These are phyloP conservation scores for Boletus reticuloceps DNA, from an alignment of 768 basidiomycete species.

Conservation along the genomic window DNA sequence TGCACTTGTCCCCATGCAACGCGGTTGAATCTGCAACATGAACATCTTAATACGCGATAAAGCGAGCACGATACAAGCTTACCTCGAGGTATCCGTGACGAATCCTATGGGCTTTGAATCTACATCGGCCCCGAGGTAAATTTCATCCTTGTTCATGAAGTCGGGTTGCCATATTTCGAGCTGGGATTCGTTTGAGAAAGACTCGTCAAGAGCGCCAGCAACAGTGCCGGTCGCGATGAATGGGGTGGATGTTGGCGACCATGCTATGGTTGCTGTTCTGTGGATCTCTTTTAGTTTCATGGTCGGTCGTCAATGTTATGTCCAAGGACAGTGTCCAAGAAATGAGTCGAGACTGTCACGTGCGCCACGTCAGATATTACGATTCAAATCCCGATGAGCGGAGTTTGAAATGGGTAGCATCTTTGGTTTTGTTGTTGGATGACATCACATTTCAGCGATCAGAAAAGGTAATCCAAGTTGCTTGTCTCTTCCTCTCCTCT, in stretches of 20 bases:
- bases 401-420: too few relatives aligned
- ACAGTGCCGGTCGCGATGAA: constrained; percentile 93
- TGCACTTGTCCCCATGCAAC: constrained; percentile 85
- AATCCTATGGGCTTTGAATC: constrained; percentile 60
- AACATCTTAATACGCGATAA: constrained; percentile 3
- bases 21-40: constrained; percentile 75
- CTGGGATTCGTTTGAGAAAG: constrained; percentile 89
- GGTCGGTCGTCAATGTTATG: constrained; percentile 5
- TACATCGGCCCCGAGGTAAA: constrained; percentile 63
- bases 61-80: constrained; percentile 22
- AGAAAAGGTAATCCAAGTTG: too few relatives aligned
- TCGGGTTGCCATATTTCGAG: constrained; percentile 96
- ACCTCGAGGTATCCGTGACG: constrained; percentile 72
- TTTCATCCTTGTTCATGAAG: constrained; percentile 70
- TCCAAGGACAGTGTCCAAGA: background rate
- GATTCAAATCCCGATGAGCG: too few relatives aligned
- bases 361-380: too few relatives aligned
- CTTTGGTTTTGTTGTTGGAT: too few relatives aligned
- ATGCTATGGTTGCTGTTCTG: constrained; percentile 87
- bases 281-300: constrained; percentile 85
- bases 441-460: too few relatives aligned
- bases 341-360: background rate
- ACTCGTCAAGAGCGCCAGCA: constrained; percentile 94
- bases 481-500: too few relatives aligned
- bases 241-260: constrained; percentile 77